Evolutionary conservation across 345 rosid genomes (phyloP).

Genomic region (Sonneratia caseolaris): DNA sequence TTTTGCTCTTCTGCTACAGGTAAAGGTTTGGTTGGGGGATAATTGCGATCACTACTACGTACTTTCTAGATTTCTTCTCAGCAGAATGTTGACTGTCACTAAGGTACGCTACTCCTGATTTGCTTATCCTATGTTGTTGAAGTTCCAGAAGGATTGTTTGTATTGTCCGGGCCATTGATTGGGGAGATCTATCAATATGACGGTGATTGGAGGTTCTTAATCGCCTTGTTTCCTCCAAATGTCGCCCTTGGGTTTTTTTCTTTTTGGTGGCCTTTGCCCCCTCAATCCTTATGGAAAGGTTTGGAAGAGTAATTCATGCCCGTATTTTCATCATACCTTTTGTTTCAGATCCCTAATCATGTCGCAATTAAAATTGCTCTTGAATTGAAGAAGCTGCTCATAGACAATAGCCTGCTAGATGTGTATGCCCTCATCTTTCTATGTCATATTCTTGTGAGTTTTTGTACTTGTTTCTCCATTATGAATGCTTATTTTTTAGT

Average conservation of each 20-base stretch:
- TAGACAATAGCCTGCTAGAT: conserved; percentile 95
- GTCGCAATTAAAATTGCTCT: conserved; percentile 91
- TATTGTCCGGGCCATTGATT: background rate
- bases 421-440: conserved; percentile 45
- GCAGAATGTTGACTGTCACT: conserved; percentile 94
- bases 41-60: conserved; percentile 94
- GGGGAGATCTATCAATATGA: background rate
- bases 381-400: conserved; percentile 89
- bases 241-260: background rate
- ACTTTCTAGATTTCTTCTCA: conserved; percentile 80
- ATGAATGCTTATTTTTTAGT: background rate
- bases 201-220: background rate
- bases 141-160: background rate
- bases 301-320: background rate
- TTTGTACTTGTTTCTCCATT: background rate
- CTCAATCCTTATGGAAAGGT: background rate
- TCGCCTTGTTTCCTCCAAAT: background rate
- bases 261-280: background rate
- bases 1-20: conserved; percentile 28
- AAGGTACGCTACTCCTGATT: conserved; percentile 37
- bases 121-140: background rate
- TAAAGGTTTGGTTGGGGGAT: conserved; percentile 95
- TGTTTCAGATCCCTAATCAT: conserved; percentile 85
- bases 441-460: background rate
- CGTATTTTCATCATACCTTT: background rate